Percentiles rank a stretch among this genome's conserved stretches.
phyloP scores from a whole-genome alignment of 495 filamentous ascomycete genomes.

The Xylaria grammica region DNA sequence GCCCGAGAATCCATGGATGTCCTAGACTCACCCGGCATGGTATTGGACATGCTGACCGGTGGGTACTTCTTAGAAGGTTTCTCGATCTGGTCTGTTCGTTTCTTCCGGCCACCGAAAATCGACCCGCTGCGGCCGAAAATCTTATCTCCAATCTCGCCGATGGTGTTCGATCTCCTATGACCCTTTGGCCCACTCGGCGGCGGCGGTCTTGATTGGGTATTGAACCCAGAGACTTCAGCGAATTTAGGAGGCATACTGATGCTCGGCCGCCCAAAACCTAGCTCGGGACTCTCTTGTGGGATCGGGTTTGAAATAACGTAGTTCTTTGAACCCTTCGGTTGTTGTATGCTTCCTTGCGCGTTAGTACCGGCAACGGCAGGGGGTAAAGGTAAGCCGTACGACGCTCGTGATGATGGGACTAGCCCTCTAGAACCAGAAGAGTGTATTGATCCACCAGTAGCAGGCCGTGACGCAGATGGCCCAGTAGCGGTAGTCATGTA shows the following conservation, averaged over 20 bases:
- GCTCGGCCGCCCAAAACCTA: slow-evolving; percentile 65
- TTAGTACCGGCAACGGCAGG: slow-evolving; percentile 89
- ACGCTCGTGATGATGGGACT: slow-evolving; percentile 69
- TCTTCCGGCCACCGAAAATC: slow-evolving; percentile 68
- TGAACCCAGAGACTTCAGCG: slow-evolving; percentile 53
- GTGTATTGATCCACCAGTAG: slow-evolving; percentile 81
- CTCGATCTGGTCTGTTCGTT: slow-evolving; percentile 49
- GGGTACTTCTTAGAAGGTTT: slow-evolving; percentile 67
- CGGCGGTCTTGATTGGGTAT: slow-evolving; percentile 23
- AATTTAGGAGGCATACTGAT: slow-evolving; percentile 59
- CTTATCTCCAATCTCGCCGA: slow-evolving; percentile 78
- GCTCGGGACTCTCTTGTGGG: slow-evolving; percentile 56
- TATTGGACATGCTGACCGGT: slow-evolving; percentile 77
- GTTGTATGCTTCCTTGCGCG: slow-evolving; percentile 87
- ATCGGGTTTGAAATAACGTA: slow-evolving; percentile 80
- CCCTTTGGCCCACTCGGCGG: slow-evolving; percentile 58
- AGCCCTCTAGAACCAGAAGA: slow-evolving; percentile 58
- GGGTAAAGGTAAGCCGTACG: slow-evolving; percentile 87
- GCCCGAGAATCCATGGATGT: slow-evolving; percentile 75
- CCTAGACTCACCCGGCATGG: slow-evolving; percentile 63
- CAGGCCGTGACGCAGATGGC: slow-evolving; percentile 65
- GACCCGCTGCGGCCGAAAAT: slow-evolving; percentile 81
- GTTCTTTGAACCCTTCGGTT: slow-evolving; percentile 72
- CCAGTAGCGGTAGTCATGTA: slow-evolving; percentile 47
- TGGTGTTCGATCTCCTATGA: slow-evolving; percentile 91